A percentile compares a stretch with the other conserved stretches of the same genome.
phyloP scores from a whole-genome alignment of 768 basidiomycete species.

The Dacryopinax spathularia region DNA sequence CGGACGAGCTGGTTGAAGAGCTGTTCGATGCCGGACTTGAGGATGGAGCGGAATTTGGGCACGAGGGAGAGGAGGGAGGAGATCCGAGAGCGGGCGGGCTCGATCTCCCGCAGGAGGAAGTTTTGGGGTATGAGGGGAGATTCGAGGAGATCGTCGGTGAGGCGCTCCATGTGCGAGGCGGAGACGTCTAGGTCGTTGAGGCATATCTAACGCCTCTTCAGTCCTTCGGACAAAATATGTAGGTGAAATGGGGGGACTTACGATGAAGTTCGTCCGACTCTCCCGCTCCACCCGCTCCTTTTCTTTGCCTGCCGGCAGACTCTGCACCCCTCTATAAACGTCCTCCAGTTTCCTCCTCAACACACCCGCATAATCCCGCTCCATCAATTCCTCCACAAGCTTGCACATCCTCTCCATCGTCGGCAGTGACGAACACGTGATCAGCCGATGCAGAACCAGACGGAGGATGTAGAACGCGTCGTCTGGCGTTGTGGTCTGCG shows the following conservation, averaged over 20 bases:
- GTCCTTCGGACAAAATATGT: too few relatives aligned
- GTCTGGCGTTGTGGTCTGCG: conserved; percentile 64
- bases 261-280: conserved; percentile 65
- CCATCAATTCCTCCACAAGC: conserved; percentile 58
- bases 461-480: conserved; percentile 95
- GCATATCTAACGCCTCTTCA: conserved; percentile 55
- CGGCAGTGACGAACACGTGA: conserved; percentile 57
- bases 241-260: conserved; percentile 28
- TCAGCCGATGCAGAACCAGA: conserved; percentile 56
- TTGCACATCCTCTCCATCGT: conserved; percentile 46
- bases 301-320: conserved; percentile 39
- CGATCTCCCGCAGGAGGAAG: conserved; percentile 47
- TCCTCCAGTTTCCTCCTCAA: conserved; percentile 79
- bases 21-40: conserved; percentile 76
- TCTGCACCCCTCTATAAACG: conserved; percentile 45
- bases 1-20: conserved; percentile 89
- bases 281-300: conserved; percentile 57
- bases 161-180: conserved; percentile 71
- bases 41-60: conserved; percentile 51
- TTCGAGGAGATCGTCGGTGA: conserved; percentile 49
- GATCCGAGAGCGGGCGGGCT: conserved; percentile 35
- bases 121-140: conserved; percentile 47
- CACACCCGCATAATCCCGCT: conserved; percentile 65
- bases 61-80: conserved; percentile 39
- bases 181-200: conserved; percentile 94